A percentile compares a stretch with the other conserved stretches of the same genome.
Conservation (phyloP, 192 early-diverging fungal genomes). For the Gaertneriomyces semiglobifer region DNA sequence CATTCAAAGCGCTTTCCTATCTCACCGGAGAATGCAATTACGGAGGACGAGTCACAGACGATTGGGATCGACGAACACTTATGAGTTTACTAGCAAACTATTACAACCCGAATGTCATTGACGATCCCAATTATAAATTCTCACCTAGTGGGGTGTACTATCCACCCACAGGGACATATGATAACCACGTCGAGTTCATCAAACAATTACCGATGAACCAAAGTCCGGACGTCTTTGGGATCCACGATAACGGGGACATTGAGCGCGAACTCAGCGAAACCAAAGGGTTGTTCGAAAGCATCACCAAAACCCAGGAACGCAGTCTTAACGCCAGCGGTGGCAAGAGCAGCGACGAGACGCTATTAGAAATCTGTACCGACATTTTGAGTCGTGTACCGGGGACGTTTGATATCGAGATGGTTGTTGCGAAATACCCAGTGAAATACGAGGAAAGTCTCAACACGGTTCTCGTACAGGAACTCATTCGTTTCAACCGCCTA, state of each 20-base stretch:
- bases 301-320: conserved; percentile 54
- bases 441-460: conserved; percentile 64
- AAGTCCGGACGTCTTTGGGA: conserved; percentile 64
- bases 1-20: conserved; percentile 59
- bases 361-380: conserved; percentile 56
- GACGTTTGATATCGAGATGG: conserved; percentile 50
- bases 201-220: conserved; percentile 55
- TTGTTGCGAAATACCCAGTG: conserved; percentile 51
- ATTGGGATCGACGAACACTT: conserved; percentile 63
- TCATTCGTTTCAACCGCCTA: conserved; percentile 63
- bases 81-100: conserved; percentile 57
- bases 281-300: conserved; percentile 51
- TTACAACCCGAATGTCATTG: conserved; percentile 49
- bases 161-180: conserved; percentile 53
- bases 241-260: conserved; percentile 69
- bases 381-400: conserved; percentile 50
- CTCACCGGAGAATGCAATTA: conserved; percentile 66
- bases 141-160: conserved; percentile 55
- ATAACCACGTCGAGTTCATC: conserved; percentile 57
- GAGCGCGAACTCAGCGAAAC: conserved; percentile 61
- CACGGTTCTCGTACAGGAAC: conserved; percentile 64
- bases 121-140: conserved; percentile 54
- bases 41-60: conserved; percentile 64
- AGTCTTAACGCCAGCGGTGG: conserved; percentile 29
- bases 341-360: conserved; percentile 58